Conservation (phyloP, 768 basidiomycete genomes). For the Galerina sulciceps region DNA sequence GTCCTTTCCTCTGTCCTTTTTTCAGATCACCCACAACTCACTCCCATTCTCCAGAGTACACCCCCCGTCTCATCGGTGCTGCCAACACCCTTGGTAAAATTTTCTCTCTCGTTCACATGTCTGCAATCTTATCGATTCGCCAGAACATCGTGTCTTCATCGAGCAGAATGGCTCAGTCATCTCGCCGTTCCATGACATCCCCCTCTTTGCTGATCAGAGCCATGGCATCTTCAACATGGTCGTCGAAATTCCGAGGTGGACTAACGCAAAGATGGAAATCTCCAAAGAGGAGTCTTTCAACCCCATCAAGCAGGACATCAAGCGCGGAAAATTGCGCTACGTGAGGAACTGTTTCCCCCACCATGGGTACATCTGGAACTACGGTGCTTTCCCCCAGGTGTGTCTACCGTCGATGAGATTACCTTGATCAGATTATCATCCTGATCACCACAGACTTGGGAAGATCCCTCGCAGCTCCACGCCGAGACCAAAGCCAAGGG, state of each 20-base stretch:
- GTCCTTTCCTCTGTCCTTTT: conserved; percentile 31
- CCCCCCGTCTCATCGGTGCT: conserved; percentile 81
- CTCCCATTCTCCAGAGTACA: conserved; percentile 53
- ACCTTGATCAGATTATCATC: conserved; percentile 2
- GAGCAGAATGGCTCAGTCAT: conserved; percentile 87
- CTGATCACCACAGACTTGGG: conserved; percentile 80
- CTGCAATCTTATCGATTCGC: conserved; percentile 25
- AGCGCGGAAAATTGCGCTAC: conserved; percentile 93
- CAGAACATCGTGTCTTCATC: conserved; percentile 95
- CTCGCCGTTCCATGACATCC: conserved; percentile 94
- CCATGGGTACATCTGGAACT: conserved; percentile 99
- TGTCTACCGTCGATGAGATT: conserved; percentile 22
- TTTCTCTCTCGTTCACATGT: conserved; percentile 11
- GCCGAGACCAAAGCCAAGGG: conserved; percentile 98
- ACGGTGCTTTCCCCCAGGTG: conserved; percentile 98
- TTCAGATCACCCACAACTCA: conserved; percentile 10
- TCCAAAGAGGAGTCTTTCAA: conserved; percentile 99
- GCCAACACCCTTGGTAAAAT: conserved; percentile 89
- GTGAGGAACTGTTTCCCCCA: conserved; percentile 99
- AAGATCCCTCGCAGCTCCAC: conserved; percentile 86
- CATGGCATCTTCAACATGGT: conserved; percentile 98
- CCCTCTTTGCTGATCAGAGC: conserved; percentile 95
- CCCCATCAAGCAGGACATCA: conserved; percentile 99
- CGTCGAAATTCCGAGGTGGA: conserved; percentile 98
- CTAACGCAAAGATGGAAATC: conserved; percentile 99